phyloP scores from a whole-genome alignment of 176 grass and related monocot species.

The Carex scoparia region DNA sequence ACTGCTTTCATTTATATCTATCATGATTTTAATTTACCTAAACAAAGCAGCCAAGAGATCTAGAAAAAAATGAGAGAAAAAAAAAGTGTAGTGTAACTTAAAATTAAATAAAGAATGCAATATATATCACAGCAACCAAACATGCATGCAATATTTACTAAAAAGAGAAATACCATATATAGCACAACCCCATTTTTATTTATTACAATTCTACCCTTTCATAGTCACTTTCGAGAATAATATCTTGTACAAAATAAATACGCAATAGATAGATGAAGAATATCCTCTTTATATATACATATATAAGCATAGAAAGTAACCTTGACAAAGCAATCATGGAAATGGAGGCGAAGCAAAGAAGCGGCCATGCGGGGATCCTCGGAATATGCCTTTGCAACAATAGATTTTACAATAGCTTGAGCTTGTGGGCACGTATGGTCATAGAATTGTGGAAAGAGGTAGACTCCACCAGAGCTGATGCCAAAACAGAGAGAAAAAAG shows the following conservation, averaged over 20 bases:
- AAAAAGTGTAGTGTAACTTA: not conserved
- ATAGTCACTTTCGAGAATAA: not conserved
- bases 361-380: constrained; percentile 81
- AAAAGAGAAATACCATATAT: too few relatives aligned
- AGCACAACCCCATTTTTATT: not conserved
- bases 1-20: not conserved
- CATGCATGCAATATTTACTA: too few relatives aligned
- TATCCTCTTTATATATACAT: too few relatives aligned
- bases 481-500: not conserved
- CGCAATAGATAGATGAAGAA: too few relatives aligned
- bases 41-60: not conserved
- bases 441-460: constrained; percentile 71
- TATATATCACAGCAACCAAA: not conserved
- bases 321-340: constrained; percentile 96
- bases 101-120: not conserved
- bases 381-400: constrained; percentile 61
- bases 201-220: not conserved
- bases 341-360: constrained; percentile 76
- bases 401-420: constrained; percentile 39
- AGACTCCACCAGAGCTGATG: constrained; percentile 8
- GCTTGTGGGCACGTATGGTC: constrained; percentile 67
- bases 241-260: not conserved
- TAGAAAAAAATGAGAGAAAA: not conserved
- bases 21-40: not conserved
- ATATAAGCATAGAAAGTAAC: not conserved